Conservation (phyloP, 2,329 filamentous ascomycete species). For the Colletotrichum cereale region DNA sequence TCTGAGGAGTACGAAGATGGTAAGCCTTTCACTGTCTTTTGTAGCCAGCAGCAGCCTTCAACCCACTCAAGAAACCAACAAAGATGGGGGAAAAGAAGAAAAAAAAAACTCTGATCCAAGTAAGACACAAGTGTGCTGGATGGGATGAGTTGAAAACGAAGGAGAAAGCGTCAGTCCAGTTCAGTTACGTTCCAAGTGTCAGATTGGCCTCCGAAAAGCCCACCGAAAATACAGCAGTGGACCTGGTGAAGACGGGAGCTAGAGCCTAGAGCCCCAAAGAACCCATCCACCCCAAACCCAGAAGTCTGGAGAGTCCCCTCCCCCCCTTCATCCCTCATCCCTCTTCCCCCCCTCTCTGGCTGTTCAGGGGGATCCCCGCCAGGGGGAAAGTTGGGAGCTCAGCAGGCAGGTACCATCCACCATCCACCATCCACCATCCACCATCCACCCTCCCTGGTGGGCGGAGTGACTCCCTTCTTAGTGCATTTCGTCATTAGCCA, state of each 20-base stretch:
- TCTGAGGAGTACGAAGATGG: slow-evolving; percentile 37
- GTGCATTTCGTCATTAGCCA: slow-evolving; percentile 41
- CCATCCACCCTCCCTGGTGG: no score
- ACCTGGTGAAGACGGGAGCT: slow-evolving; percentile 28
- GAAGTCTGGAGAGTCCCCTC: slow-evolving; percentile 1
- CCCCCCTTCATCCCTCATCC: no score
- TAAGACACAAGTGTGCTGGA: neutral
- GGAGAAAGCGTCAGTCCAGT: neutral
- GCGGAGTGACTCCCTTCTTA: slow-evolving; percentile 15
- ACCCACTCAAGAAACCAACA: neutral
- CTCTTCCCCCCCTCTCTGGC: neutral
- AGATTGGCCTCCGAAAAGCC: slow-evolving; percentile 3
- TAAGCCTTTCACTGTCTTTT: slow-evolving; percentile 1
- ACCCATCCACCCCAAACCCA: slow-evolving; percentile 30
- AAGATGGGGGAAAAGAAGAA: no score
- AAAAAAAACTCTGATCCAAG: neutral
- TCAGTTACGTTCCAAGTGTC: neutral
- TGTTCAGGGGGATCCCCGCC: slow-evolving; percentile 29
- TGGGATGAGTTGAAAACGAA: neutral
- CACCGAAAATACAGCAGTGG: slow-evolving; percentile 28
- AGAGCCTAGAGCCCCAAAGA: slow-evolving; percentile 10
- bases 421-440: no score
- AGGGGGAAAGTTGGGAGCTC: neutral
- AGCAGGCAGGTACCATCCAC: neutral
- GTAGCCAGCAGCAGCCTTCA: neutral